Conservation (phyloP, 176 grass and related monocot species). For the Oryza longistaminata region DNA sequence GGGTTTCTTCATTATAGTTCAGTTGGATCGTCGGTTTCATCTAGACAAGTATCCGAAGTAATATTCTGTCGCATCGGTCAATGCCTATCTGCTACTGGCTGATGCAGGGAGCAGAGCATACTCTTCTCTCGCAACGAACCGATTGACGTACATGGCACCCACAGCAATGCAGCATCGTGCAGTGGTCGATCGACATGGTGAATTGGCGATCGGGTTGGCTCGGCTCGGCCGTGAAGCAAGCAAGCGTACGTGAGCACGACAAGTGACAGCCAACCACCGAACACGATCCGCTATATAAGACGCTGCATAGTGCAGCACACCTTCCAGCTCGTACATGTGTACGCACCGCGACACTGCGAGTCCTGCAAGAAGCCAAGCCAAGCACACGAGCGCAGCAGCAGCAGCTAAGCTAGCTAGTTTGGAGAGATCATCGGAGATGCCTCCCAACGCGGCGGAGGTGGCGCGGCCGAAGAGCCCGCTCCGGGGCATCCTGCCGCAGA, state of each 20-base stretch:
- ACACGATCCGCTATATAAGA: conserved; percentile 46
- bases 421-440: conserved; percentile 1
- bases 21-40: conserved; percentile 16
- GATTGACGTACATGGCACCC: not conserved
- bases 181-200: not conserved
- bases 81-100: not conserved
- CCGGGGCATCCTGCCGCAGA: conserved; percentile 37
- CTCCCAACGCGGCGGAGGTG: conserved; percentile 28
- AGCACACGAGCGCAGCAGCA: not conserved
- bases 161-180: not conserved
- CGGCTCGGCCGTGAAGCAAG: conserved; percentile 26
- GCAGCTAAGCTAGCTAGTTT: not conserved
- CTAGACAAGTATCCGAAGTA: not conserved
- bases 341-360: not conserved
- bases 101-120: not conserved
- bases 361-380: not conserved
- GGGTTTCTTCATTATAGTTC: conserved; percentile 1
- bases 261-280: conserved; percentile 43
- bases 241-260: conserved; percentile 37
- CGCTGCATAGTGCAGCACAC: conserved; percentile 23
- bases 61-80: not conserved
- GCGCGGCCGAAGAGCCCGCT: conserved; percentile 37
- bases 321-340: not conserved
- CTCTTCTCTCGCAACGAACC: not conserved
- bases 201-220: not conserved